These are phyloP conservation scores for Alternaria panax DNA, from an alignment of 2,329 filamentous ascomycete genomes.

Conservation along the genomic window DNA sequence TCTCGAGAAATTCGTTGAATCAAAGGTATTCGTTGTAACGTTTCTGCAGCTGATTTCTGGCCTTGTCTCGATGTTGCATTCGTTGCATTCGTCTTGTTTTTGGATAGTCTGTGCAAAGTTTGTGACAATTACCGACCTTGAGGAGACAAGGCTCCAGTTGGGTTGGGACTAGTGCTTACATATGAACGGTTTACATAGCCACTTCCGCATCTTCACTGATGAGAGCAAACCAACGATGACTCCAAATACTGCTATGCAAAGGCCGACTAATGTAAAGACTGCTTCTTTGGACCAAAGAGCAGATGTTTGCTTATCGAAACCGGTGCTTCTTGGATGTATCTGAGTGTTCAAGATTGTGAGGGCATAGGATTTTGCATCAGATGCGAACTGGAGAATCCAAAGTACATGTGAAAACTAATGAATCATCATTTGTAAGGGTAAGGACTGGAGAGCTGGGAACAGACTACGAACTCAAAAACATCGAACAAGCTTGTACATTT, in stretches of 20 bases:
- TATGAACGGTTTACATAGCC: neutral
- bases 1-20: neutral
- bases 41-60: neutral
- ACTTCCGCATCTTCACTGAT: neutral
- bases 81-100: neutral
- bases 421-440: no score
- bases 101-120: neutral
- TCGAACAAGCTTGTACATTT: no score
- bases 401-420: no score
- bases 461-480: no score
- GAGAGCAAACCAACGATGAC: neutral
- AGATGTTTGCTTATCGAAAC: neutral
- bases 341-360: neutral
- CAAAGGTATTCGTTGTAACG: neutral
- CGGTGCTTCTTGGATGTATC: neutral
- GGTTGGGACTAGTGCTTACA: neutral
- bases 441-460: no score
- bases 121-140: no score
- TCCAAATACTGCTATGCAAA: neutral
- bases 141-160: no score
- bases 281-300: slow-evolving; percentile 7
- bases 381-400: neutral
- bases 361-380: neutral
- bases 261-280: neutral
- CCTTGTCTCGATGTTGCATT: neutral